Conservation (phyloP, 805 yeast genomes). For the Cyberlindnera mississippiensis region DNA sequence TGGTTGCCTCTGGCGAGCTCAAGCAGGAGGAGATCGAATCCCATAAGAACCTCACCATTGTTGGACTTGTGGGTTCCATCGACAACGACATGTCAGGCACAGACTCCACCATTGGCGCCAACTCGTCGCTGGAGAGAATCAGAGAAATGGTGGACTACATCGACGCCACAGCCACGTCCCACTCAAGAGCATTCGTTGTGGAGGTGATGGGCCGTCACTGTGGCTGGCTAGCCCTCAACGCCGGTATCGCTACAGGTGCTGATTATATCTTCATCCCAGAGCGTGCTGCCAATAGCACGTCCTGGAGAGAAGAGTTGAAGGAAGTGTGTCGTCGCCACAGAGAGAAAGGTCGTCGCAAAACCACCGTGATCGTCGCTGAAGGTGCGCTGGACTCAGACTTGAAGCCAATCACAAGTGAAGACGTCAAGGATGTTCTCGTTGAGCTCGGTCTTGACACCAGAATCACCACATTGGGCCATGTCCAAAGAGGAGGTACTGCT, state of each 20-base stretch:
- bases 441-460: conserved; percentile 90
- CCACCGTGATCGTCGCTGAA: conserved; percentile 96
- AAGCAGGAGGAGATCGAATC: conserved; percentile 55
- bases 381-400: conserved; percentile 88
- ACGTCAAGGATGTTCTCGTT: conserved; percentile 81
- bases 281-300: conserved; percentile 89
- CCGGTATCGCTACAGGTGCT: conserved; percentile 95
- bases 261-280: conserved; percentile 95
- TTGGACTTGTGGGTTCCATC: conserved; percentile 94
- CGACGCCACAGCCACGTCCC: conserved; percentile 96
- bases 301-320: conserved; percentile 73
- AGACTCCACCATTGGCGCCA: conserved; percentile 95
- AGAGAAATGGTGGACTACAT: conserved; percentile 94
- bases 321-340: conserved; percentile 82
- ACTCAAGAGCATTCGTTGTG: conserved; percentile 94
- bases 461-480: conserved; percentile 94
- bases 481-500: conserved; percentile 98
- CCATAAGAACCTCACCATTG: conserved; percentile 73
- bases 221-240: conserved; percentile 98
- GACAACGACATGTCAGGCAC: conserved; percentile 98
- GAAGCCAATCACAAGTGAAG: conserved; percentile 73
- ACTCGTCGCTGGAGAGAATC: conserved; percentile 87
- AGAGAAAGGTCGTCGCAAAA: conserved; percentile 83
- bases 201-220: conserved; percentile 99
- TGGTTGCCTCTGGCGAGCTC: conserved; percentile 51